These are phyloP conservation scores for Onygenales sp. DNA, from an alignment of 2,329 filamentous ascomycete species.

Conservation along the genomic window DNA sequence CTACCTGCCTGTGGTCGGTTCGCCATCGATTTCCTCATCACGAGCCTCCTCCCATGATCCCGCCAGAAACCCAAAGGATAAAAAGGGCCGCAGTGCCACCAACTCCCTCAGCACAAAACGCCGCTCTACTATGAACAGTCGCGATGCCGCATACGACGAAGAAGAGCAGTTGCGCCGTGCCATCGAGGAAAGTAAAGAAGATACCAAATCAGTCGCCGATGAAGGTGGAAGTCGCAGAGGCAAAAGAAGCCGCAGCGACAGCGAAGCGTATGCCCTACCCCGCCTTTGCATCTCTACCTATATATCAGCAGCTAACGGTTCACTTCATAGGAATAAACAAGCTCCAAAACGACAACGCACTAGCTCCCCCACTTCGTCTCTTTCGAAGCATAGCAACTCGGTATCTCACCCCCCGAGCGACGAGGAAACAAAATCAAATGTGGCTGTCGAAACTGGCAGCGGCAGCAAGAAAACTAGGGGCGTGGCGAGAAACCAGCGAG, in stretches of 20 bases:
- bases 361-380: slow-evolving; percentile 60
- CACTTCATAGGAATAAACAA: slow-evolving; percentile 52
- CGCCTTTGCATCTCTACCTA: slow-evolving; percentile 5
- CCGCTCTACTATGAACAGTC: slow-evolving; percentile 94
- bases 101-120: slow-evolving; percentile 61
- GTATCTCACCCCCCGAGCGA: slow-evolving; percentile 47
- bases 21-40: slow-evolving; percentile 35
- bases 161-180: slow-evolving; percentile 80
- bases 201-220: slow-evolving; percentile 49
- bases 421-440: slow-evolving; percentile 48
- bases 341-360: slow-evolving; percentile 76
- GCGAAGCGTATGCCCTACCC: slow-evolving; percentile 68
- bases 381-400: slow-evolving; percentile 39
- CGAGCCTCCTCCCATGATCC: slow-evolving; percentile 33
- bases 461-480: slow-evolving; percentile 51
- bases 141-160: slow-evolving; percentile 90
- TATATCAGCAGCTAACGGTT: background rate
- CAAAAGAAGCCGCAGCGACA: slow-evolving; percentile 82
- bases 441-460: slow-evolving; percentile 20
- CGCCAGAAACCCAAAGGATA: slow-evolving; percentile 29
- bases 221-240: slow-evolving; percentile 51
- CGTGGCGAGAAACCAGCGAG: slow-evolving; percentile 43
- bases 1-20: slow-evolving; percentile 51
- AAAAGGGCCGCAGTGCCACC: slow-evolving; percentile 41
- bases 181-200: slow-evolving; percentile 90